These are phyloP conservation scores for Strobilomyces dryophilus DNA, from an alignment of 768 basidiomycete genomes.

Conservation along the genomic window DNA sequence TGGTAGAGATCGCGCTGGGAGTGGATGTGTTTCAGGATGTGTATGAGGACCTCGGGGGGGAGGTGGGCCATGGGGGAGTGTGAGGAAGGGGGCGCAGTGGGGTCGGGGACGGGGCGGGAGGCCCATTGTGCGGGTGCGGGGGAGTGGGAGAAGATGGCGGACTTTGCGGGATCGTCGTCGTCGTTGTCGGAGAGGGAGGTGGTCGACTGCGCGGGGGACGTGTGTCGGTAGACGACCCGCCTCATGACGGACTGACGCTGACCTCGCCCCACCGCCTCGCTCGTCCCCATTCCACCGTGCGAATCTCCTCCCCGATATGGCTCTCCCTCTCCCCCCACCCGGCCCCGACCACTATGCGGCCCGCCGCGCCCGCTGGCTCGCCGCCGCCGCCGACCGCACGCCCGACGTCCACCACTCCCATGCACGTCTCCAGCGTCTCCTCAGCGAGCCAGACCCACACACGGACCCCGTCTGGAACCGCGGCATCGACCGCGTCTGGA, in stretches of 20 bases:
- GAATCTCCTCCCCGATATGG: conserved; percentile 24
- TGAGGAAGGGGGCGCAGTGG: conserved; percentile 26
- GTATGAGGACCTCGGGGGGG: conserved; percentile 89
- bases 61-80: conserved; percentile 62
- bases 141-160: conserved; percentile 35
- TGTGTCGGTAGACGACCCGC: conserved; percentile 34
- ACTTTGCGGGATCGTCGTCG: conserved; percentile 57
- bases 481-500: conserved; percentile 61
- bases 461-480: conserved; percentile 52
- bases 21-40: conserved; percentile 84
- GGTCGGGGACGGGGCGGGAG: conserved; percentile 27
- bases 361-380: conserved; percentile 61
- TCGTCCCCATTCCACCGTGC: conserved; percentile 5
- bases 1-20: conserved; percentile 68
- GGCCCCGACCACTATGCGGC: conserved; percentile 63
- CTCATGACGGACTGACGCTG: conserved; percentile 16
- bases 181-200: conserved; percentile 79
- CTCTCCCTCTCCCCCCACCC: conserved; percentile 47
- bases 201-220: conserved; percentile 61
- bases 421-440: conserved; percentile 47
- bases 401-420: conserved; percentile 35
- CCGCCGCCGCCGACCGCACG: conserved; percentile 15
- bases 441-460: conserved; percentile 44
- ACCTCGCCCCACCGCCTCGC: not conserved
- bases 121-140: conserved; percentile 67